These are phyloP conservation scores for Lolium multiflorum DNA, from an alignment of 176 grass and related monocot species.

Conservation along the genomic window DNA sequence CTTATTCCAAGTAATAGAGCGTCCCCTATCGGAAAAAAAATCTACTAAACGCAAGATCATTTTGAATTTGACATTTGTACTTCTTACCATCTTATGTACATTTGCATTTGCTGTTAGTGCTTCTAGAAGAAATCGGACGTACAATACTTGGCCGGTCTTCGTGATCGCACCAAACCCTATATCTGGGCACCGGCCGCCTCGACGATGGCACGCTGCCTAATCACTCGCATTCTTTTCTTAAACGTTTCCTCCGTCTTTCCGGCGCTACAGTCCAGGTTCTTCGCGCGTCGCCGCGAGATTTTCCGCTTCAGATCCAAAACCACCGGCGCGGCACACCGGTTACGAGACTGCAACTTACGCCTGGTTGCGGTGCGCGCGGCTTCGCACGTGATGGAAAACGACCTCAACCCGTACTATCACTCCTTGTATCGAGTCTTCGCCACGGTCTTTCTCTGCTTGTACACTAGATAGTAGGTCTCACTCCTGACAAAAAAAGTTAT, in stretches of 20 bases:
- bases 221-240: neutral
- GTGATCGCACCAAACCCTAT: neutral
- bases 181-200: neutral
- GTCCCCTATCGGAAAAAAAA: too few relatives aligned
- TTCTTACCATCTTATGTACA: too few relatives aligned
- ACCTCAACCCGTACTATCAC: neutral
- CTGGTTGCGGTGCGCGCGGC: too few relatives aligned
- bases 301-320: neutral
- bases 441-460: too few relatives aligned
- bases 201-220: neutral
- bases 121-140: too few relatives aligned
- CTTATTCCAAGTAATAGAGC: too few relatives aligned
- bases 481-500: too few relatives aligned
- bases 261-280: neutral
- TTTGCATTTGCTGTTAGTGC: too few relatives aligned
- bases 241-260: neutral
- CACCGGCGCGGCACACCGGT: slow-evolving; percentile 34
- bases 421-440: neutral
- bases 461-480: too few relatives aligned
- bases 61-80: too few relatives aligned
- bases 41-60: too few relatives aligned
- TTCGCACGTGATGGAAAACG: neutral
- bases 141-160: neutral
- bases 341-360: neutral
- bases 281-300: neutral